Base-by-base conservation (phyloP, 768 basidiomycete species). In the Naganishia onofrii region DNA sequence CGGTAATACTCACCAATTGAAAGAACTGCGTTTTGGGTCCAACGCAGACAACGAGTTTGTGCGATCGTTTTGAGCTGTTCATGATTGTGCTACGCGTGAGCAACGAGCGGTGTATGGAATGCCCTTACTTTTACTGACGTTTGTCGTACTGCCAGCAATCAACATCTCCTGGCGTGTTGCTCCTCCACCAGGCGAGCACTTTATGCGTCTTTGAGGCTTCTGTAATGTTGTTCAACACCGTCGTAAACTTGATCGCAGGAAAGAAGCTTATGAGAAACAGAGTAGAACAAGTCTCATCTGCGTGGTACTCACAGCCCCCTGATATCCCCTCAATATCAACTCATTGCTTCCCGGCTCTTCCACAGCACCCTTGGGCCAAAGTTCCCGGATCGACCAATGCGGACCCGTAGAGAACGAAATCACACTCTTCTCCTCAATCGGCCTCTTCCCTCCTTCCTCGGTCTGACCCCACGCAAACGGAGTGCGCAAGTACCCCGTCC, bases 71-170 rank as follows among this genome's bases (percentile, higher is more conserved):
- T 31, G 23, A 7, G 67, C 67, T 68, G 23, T 26, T 42, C 21
- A 19, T 10, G 15, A 9, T 12, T 12, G 34, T 42, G 3, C 54
- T 31, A 17, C 54, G 15, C 32, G 21, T 31, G 3, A 29, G 32
- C 54, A 13, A n/a, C n/a, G n/a, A n/a, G n/a, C n/a, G n/a, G n/a
- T n/a, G n/a, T n/a, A n/a, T 55, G 54, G 12, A 28, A 3, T 31
- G 17, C 19, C 26, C 67, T 68, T 31, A 68, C 67, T 53, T 34
- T 28, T 52, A 42, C 67, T 68, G 21, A 68, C 67, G 67, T 34
- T 28, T 52, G 28, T 51, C 23, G 26, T 68, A 68, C 38, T 68
- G 67, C 26, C 54, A 31, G 34, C 67, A 68, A 21, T 68, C 54
- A 19, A 52, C 23, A 68, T 68, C 52, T 23, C 67, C 67, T 1